Percentiles rank a stretch among this genome's conserved stretches.
These are phyloP conservation scores for Pleurotus tuoliensis DNA, from an alignment of 768 basidiomycete species.

Conservation along the genomic window DNA sequence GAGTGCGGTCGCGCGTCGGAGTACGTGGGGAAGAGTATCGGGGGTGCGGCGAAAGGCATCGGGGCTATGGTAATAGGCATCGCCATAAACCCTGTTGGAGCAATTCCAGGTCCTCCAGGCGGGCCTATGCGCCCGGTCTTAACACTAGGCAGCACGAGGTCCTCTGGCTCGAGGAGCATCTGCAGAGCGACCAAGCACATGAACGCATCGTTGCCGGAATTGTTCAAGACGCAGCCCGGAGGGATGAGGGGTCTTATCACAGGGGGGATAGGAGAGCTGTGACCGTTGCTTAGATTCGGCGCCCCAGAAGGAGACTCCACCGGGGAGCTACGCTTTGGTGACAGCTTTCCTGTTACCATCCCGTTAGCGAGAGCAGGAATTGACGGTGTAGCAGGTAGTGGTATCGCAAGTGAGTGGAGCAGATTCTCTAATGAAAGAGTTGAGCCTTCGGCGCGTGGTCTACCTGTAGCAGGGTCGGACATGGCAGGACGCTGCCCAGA, in stretches of 20 bases:
- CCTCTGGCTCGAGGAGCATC: constrained; percentile 55
- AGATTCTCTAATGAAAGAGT: constrained; percentile 61
- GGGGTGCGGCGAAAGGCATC: constrained; percentile 1
- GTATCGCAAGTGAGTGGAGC: constrained; percentile 54
- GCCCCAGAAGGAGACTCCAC: constrained; percentile 12
- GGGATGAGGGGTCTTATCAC: constrained; percentile 22
- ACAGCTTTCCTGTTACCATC: background rate
- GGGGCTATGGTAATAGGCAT: background rate
- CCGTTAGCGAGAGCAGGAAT: background rate
- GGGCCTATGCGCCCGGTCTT: constrained; percentile 23
- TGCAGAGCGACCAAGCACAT: constrained; percentile 67
- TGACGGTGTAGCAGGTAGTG: constrained; percentile 22
- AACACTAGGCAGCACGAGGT: constrained; percentile 31
- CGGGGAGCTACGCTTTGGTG: constrained; percentile 7
- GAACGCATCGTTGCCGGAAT: constrained; percentile 81
- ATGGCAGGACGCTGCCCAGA: constrained; percentile 56
- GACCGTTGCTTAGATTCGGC: background rate
- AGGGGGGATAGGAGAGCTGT: background rate
- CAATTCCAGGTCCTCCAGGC: background rate
- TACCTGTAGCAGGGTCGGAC: constrained; percentile 55
- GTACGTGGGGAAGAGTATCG: background rate
- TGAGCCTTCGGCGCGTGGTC: constrained; percentile 46
- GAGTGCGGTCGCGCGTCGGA: no score
- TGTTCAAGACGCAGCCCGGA: constrained; percentile 50
- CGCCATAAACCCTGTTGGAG: background rate